These are phyloP conservation scores for Euphorbia corollata DNA, from an alignment of 441 rosid species.

Conservation along the genomic window DNA sequence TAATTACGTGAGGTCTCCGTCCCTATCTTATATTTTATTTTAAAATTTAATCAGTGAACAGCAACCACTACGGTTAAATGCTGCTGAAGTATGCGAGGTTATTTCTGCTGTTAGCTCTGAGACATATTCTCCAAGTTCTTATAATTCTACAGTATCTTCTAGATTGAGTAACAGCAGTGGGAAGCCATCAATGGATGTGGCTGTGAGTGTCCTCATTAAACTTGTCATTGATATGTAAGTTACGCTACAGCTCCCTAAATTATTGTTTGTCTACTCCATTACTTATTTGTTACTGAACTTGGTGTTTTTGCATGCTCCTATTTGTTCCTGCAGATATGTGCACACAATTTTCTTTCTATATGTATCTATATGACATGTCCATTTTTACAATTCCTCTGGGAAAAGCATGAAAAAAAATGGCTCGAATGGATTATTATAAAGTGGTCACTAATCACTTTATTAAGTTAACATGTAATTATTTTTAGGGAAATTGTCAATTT, in stretches of 20 bases:
- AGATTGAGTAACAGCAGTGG: constrained; percentile 69
- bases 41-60: constrained; percentile 65
- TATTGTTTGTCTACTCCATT: constrained; percentile 9
- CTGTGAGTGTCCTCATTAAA: constrained; percentile 93
- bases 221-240: constrained; percentile 96
- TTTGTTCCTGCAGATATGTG: background rate
- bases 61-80: constrained; percentile 78
- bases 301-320: background rate
- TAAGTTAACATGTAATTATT: too few relatives aligned
- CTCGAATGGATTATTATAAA: too few relatives aligned
- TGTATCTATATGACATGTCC: constrained; percentile 6
- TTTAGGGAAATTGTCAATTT: too few relatives aligned
- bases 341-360: background rate
- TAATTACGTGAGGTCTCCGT: background rate
- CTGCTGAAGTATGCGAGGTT: constrained; percentile 91
- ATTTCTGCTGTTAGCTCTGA: constrained; percentile 94
- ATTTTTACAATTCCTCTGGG: constrained; percentile 1
- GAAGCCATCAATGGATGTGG: constrained; percentile 95
- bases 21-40: constrained; percentile 21
- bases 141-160: constrained; percentile 63
- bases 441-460: too few relatives aligned
- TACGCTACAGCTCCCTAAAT: constrained; percentile 14
- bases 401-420: too few relatives aligned
- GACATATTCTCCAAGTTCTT: constrained; percentile 54
- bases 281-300: background rate